A percentile compares a stretch with the other conserved stretches of the same genome.
phyloP scores from a whole-genome alignment of 768 basidiomycete species.

The Serendipita sp. region DNA sequence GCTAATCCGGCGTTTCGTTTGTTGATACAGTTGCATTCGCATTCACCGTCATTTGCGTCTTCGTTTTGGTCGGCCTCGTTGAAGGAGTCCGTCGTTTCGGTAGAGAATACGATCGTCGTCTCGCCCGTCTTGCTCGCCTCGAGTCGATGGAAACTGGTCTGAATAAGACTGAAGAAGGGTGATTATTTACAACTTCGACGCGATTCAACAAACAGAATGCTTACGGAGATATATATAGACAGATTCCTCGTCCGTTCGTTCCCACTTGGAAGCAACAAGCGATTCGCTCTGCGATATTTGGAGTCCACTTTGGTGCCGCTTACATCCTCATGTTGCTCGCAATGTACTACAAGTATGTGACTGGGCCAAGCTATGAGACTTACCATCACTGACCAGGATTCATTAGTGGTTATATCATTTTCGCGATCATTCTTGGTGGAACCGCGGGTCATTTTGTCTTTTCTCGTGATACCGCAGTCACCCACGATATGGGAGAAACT shows the following conservation, averaged over 20 bases:
- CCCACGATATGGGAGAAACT: background rate
- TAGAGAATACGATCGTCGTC: constrained; percentile 17
- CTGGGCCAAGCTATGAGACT: background rate
- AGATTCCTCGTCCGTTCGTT: constrained; percentile 8
- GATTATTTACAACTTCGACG: background rate
- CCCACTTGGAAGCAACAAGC: constrained; percentile 17
- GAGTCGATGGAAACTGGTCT: background rate
- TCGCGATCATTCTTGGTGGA: constrained; percentile 17
- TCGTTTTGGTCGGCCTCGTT: constrained; percentile 17
- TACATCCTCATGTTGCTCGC: constrained; percentile 20
- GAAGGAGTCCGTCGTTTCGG: constrained; percentile 16
- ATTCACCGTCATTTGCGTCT: constrained; percentile 18
- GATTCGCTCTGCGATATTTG: constrained; percentile 14
- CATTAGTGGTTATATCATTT: constrained; percentile 19
- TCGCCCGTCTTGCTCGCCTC: constrained; percentile 7
- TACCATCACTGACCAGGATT: constrained; percentile 13
- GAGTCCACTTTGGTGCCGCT: constrained; percentile 17
- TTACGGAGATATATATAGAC: background rate
- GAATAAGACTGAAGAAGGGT: background rate
- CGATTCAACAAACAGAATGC: background rate
- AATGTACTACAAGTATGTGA: constrained; percentile 3
- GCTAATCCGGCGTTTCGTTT: background rate
- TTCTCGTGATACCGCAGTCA: background rate
- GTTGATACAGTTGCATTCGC: constrained; percentile 13
- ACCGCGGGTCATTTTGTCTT: background rate